Percentiles rank a stretch among this genome's conserved stretches.
These are phyloP conservation scores for Rhynchosporium secalis DNA, from an alignment of 2,329 filamentous ascomycete genomes.

Conservation along the genomic window DNA sequence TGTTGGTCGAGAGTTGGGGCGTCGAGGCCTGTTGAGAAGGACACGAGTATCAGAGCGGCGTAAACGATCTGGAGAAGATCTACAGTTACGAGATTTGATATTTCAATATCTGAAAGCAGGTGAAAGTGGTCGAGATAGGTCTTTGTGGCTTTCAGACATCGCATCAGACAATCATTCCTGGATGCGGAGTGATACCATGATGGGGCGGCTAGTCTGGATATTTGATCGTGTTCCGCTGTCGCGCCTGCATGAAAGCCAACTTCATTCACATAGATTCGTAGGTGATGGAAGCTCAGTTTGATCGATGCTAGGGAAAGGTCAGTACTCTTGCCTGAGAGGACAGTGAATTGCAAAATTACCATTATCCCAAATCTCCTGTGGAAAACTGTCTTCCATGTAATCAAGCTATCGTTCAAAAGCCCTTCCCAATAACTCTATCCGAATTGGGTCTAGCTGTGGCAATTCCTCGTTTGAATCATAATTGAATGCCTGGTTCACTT, in stretches of 20 bases:
- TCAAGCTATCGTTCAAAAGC: constrained; percentile 33
- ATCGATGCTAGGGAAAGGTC: constrained; percentile 17
- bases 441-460: constrained; percentile 28
- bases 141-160: constrained; percentile 27
- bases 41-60: constrained; percentile 27
- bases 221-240: constrained; percentile 11
- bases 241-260: constrained; percentile 33
- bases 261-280: constrained; percentile 32
- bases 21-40: constrained; percentile 21
- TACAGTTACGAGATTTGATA: constrained; percentile 17
- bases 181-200: constrained; percentile 30
- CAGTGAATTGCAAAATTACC: constrained; percentile 14
- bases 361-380: constrained; percentile 31
- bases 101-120: constrained; percentile 7
- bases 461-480: constrained; percentile 28
- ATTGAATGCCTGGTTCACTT: constrained; percentile 35
- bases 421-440: constrained; percentile 33
- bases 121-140: constrained; percentile 28
- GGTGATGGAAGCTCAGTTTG: constrained; percentile 24
- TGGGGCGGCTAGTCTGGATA: neutral
- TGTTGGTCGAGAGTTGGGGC: constrained; percentile 18
- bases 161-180: constrained; percentile 26
- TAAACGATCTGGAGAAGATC: constrained; percentile 29
- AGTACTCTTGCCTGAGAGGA: neutral
- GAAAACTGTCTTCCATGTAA: constrained; percentile 30